phyloP scores from a whole-genome alignment of 305 asterid genomes.

The Fraxinus sp. region DNA sequence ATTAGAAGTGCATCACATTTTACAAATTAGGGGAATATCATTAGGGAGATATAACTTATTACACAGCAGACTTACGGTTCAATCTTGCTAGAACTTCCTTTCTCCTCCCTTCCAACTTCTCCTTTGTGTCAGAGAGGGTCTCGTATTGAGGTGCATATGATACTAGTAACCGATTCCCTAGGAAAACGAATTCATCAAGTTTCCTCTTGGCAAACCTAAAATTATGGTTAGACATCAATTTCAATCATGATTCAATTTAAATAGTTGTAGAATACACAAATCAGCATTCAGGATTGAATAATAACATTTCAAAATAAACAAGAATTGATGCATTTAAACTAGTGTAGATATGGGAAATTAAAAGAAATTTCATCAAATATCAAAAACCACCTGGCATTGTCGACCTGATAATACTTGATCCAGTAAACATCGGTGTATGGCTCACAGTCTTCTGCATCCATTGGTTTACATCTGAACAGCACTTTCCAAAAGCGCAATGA shows the following conservation, averaged over 20 bases:
- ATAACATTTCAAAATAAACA: not conserved
- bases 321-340: not conserved
- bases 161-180: slow-evolving; percentile 68
- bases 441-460: slow-evolving; percentile 93
- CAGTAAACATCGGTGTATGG: slow-evolving; percentile 78
- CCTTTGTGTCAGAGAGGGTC: slow-evolving; percentile 62
- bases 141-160: slow-evolving; percentile 77
- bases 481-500: not conserved
- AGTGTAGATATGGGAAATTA: not conserved
- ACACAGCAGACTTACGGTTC: slow-evolving; percentile 50
- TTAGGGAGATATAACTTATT: slow-evolving; percentile 13
- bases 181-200: slow-evolving; percentile 67
- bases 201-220: slow-evolving; percentile 86
- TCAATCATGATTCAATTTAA: slow-evolving; percentile 7
- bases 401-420: slow-evolving; percentile 68
- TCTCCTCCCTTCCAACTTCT: slow-evolving; percentile 80
- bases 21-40: slow-evolving; percentile 1
- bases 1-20: not conserved
- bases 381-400: slow-evolving; percentile 70
- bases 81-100: slow-evolving; percentile 70
- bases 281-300: slow-evolving; percentile 8
- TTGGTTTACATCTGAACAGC: slow-evolving; percentile 71
- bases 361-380: not conserved
- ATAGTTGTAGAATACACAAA: not conserved
- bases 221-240: not conserved